phyloP scores from a whole-genome alignment of 2,329 filamentous ascomycete genomes.

The Curvularia lunata region DNA sequence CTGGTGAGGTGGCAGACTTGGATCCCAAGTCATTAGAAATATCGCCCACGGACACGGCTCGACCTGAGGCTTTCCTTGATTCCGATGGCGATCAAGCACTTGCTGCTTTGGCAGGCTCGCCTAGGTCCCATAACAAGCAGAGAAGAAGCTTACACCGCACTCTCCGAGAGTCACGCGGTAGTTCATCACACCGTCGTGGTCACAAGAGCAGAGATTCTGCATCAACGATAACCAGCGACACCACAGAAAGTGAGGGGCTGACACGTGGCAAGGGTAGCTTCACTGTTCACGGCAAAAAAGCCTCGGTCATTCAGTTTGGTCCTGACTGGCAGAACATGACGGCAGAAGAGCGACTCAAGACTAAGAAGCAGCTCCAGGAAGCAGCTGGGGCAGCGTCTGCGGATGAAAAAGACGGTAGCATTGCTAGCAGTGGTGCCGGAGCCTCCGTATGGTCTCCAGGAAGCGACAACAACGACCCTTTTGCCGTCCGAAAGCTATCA shows the following conservation, averaged over 20 bases:
- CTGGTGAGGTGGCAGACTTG: slow-evolving; percentile 29
- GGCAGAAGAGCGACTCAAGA: slow-evolving; percentile 49
- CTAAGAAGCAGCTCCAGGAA: slow-evolving; percentile 47
- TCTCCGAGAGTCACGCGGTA: slow-evolving; percentile 76
- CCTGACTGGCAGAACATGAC: slow-evolving; percentile 76
- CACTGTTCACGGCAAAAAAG: slow-evolving; percentile 97
- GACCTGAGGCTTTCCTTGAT: slow-evolving; percentile 34
- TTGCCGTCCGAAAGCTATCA: slow-evolving; percentile 29
- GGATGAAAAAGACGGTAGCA: slow-evolving; percentile 36
- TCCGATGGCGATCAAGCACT: slow-evolving; percentile 39
- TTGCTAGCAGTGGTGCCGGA: slow-evolving; percentile 37
- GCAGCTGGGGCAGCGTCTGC: slow-evolving; percentile 33
- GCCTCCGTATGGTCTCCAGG: slow-evolving; percentile 28
- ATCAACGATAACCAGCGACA: slow-evolving; percentile 61
- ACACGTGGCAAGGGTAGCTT: slow-evolving; percentile 85
- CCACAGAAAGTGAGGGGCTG: slow-evolving; percentile 68
- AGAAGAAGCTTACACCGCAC: slow-evolving; percentile 89
- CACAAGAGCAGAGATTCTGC: slow-evolving; percentile 77
- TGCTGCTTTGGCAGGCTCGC: slow-evolving; percentile 44
- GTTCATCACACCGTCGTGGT: slow-evolving; percentile 70
- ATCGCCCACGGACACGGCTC: slow-evolving; percentile 30
- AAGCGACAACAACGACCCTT: slow-evolving; percentile 29
- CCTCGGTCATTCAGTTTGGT: slow-evolving; percentile 94
- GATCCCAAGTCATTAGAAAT: slow-evolving; percentile 37
- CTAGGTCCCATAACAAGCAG: slow-evolving; percentile 69